These are phyloP conservation scores for Perilla frutescens DNA, from an alignment of 257 asterid species.

Conservation along the genomic window DNA sequence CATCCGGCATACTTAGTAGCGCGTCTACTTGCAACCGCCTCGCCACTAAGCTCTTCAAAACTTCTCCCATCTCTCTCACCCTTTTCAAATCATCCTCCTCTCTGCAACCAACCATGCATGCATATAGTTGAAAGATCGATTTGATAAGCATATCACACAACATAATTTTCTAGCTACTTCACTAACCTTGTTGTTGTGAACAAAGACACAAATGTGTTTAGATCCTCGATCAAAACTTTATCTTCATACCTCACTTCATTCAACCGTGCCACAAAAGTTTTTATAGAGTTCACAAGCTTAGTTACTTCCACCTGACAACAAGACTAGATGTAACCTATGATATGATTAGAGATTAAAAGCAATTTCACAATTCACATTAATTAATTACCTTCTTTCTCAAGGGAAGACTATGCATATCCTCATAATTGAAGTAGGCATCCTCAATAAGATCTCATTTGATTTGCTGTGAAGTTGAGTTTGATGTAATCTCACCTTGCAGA, in stretches of 20 bases:
- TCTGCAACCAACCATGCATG: conserved; percentile 19
- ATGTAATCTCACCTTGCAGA: not conserved
- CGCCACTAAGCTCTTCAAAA: conserved; percentile 33
- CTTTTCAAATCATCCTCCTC: not conserved
- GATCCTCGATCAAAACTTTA: conserved; percentile 1
- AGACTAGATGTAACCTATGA: not conserved
- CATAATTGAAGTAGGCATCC: conserved; percentile 27
- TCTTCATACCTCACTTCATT: conserved; percentile 30
- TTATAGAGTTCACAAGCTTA: conserved; percentile 16
- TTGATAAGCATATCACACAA: not conserved
- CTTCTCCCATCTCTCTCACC: conserved; percentile 22
- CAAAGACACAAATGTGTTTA: not conserved
- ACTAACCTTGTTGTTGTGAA: conserved; percentile 20
- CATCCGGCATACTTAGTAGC: not conserved
- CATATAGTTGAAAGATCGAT: no score
- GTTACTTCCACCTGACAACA: conserved; percentile 38
- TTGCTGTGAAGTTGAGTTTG: conserved; percentile 5
- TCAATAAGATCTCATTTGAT: conserved; percentile 42
- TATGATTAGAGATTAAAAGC: not conserved
- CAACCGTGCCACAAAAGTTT: conserved; percentile 9
- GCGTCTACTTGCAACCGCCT: conserved; percentile 33
- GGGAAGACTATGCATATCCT: conserved; percentile 3
- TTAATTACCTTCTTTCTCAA: conserved; percentile 45
- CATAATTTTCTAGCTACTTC: not conserved
- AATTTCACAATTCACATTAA: not conserved